A percentile compares a stretch with the other conserved stretches of the same genome.
These are phyloP conservation scores for Pleurotus platypus DNA, from an alignment of 768 basidiomycete species.

Conservation along the genomic window DNA sequence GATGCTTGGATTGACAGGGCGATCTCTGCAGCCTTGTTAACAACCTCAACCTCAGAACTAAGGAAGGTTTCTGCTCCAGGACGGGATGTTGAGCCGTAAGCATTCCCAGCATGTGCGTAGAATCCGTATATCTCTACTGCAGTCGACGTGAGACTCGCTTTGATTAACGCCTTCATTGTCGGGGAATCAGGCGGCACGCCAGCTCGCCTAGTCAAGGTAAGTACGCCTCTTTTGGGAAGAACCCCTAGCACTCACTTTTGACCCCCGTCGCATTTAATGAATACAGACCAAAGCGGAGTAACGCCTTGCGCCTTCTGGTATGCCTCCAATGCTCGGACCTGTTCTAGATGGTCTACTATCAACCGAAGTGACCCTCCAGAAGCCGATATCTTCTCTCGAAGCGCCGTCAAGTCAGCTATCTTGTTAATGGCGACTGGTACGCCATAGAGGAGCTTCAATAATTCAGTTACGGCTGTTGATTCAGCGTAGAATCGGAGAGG, in stretches of 20 bases:
- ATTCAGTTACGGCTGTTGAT: slow-evolving; percentile 7
- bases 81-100: slow-evolving; percentile 72
- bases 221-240: background rate
- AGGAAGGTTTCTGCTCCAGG: slow-evolving; percentile 64
- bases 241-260: slow-evolving; percentile 50
- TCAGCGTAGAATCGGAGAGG: slow-evolving; percentile 7
- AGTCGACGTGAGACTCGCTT: slow-evolving; percentile 47
- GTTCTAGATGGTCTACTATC: slow-evolving; percentile 73
- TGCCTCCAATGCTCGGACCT: slow-evolving; percentile 60
- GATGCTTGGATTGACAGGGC: slow-evolving; percentile 43
- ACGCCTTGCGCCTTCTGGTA: slow-evolving; percentile 43
- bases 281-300: slow-evolving; percentile 63
- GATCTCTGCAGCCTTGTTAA: slow-evolving; percentile 60
- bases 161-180: slow-evolving; percentile 53
- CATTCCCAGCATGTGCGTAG: slow-evolving; percentile 75
- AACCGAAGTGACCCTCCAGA: slow-evolving; percentile 62
- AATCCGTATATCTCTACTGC: slow-evolving; percentile 73
- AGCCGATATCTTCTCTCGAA: slow-evolving; percentile 52
- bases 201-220: slow-evolving; percentile 55
- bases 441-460: slow-evolving; percentile 73
- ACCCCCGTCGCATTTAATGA: slow-evolving; percentile 80
- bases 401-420: slow-evolving; percentile 59
- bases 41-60: slow-evolving; percentile 65
- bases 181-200: slow-evolving; percentile 55
- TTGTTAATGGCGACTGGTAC: slow-evolving; percentile 71